Percentiles rank a stretch among this genome's conserved stretches.
Evolutionary conservation across 2,329 filamentous ascomycete species (phyloP).

Genomic region (Cladobotryum mycophilum): DNA sequence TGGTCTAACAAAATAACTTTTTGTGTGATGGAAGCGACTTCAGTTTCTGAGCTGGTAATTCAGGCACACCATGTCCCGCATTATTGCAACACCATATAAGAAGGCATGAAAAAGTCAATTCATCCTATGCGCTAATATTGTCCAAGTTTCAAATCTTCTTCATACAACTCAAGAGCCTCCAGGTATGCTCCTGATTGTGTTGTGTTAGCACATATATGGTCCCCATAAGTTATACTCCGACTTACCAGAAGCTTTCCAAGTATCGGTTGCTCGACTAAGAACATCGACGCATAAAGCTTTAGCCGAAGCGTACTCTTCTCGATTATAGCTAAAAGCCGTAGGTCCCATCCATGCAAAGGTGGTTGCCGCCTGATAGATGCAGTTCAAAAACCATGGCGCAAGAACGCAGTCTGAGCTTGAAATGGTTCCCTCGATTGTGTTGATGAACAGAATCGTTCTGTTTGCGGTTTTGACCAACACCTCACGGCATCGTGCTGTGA

Average conservation of each 20-base stretch:
- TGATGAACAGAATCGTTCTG: slow-evolving; percentile 3
- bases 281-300: not conserved
- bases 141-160: slow-evolving; percentile 2
- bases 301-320: not conserved
- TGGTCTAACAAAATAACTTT: no score
- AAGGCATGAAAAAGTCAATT: no score
- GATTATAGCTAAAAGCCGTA: not conserved
- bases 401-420: not conserved
- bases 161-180: slow-evolving; percentile 3
- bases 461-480: slow-evolving; percentile 1
- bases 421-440: slow-evolving; percentile 1
- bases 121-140: not conserved
- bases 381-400: slow-evolving; percentile 9
- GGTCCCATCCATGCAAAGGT: slow-evolving; percentile 3
- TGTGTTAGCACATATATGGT: accelerated
- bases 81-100: no score
- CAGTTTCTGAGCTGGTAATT: no score
- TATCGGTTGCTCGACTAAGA: slow-evolving; percentile 3
- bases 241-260: slow-evolving; percentile 9
- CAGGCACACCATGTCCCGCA: no score
- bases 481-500: slow-evolving; percentile 2
- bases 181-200: slow-evolving; percentile 4
- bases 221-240: not conserved
- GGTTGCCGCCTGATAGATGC: slow-evolving; percentile 7
- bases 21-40: no score